Evolutionary conservation across 345 rosid species (phyloP).

Genomic region (Salix arbutifolia): DNA sequence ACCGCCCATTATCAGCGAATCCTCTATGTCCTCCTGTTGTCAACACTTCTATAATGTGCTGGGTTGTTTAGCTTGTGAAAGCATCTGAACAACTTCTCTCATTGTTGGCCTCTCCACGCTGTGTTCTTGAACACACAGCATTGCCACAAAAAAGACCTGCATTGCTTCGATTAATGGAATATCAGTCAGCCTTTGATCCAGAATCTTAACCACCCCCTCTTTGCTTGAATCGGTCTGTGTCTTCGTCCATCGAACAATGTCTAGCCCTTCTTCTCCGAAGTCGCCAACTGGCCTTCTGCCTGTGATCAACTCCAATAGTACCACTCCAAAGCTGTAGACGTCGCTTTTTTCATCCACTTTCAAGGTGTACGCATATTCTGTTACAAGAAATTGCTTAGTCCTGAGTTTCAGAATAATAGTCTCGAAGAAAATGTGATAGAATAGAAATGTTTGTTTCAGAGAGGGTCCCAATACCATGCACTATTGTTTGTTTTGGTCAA

Average conservation of each 20-base stretch:
- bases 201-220: conserved; percentile 37
- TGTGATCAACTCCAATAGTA: conserved; percentile 51
- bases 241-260: conserved; percentile 61
- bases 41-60: background rate
- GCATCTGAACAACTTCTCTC: conserved; percentile 77
- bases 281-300: conserved; percentile 57
- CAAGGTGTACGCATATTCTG: conserved; percentile 70
- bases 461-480: background rate
- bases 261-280: conserved; percentile 56
- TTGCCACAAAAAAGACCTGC: conserved; percentile 55
- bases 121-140: conserved; percentile 59
- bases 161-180: conserved; percentile 50
- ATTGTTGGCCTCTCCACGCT: conserved; percentile 62
- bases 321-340: conserved; percentile 73
- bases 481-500: background rate
- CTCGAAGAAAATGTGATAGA: background rate
- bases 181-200: conserved; percentile 40
- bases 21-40: background rate
- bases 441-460: background rate
- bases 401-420: background rate
- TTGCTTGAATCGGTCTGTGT: conserved; percentile 32
- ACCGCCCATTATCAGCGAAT: background rate
- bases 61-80: conserved; percentile 53
- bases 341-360: conserved; percentile 72
- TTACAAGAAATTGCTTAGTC: background rate